These are phyloP conservation scores for Venturia asperata DNA, from an alignment of 2,329 filamentous ascomycete species.

Conservation along the genomic window DNA sequence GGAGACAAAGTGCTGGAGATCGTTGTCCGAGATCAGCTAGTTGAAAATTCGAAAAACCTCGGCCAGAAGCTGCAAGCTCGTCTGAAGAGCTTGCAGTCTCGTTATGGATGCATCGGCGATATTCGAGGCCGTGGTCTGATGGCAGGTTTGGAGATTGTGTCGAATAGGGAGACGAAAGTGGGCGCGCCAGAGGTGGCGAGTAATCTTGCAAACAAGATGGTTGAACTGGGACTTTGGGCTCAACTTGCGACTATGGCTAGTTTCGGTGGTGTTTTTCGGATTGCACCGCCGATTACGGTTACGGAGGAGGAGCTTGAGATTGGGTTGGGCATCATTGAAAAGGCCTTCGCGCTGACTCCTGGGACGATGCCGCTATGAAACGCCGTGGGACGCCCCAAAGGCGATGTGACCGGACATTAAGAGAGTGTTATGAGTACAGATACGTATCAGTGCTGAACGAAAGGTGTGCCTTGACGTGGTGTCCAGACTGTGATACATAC, in stretches of 20 bases:
- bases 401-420: not conserved
- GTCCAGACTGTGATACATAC: not conserved
- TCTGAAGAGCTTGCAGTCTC: slow-evolving; percentile 40
- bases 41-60: slow-evolving; percentile 38
- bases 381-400: not conserved
- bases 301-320: slow-evolving; percentile 33
- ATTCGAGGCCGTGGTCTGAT: slow-evolving; percentile 54
- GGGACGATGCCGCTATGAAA: slow-evolving; percentile 30
- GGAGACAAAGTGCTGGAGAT: slow-evolving; percentile 57
- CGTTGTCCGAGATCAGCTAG: slow-evolving; percentile 49
- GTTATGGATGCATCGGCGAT: slow-evolving; percentile 57
- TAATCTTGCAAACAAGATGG: slow-evolving; percentile 42
- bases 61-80: slow-evolving; percentile 44
- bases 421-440: not conserved
- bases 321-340: slow-evolving; percentile 50
- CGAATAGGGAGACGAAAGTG: slow-evolving; percentile 42
- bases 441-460: not conserved
- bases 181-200: slow-evolving; percentile 44
- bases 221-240: slow-evolving; percentile 49
- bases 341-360: slow-evolving; percentile 49
- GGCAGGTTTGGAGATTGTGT: slow-evolving; percentile 53
- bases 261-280: slow-evolving; percentile 35
- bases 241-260: slow-evolving; percentile 49
- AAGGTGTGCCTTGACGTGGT: not conserved
- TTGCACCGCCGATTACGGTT: slow-evolving; percentile 28